Evolutionary conservation across 495 filamentous ascomycete genomes (phyloP), one percentile per base, ranked within the genome.

Genomic region (Mycothermus thermophilus): DNA sequence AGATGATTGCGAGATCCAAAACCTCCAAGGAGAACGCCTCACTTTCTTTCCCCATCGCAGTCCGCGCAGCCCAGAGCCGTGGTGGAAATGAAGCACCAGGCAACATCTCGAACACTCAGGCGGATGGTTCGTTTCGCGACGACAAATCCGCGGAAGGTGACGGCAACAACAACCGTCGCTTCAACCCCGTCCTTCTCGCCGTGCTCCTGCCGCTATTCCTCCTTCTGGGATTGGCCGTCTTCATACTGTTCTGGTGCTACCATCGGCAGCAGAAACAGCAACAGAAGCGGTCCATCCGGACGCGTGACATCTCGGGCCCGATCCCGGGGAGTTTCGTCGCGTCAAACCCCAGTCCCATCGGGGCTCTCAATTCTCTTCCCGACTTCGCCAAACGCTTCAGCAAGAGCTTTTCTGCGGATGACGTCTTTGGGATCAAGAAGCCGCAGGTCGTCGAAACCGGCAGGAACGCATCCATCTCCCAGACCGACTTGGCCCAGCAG

Each of bases 1-100:
- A 57, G 19, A 48, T 83, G 28, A 67, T 52, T 8, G 72, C 69
- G 10, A 61, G 53, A 4, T 52, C 65, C 47, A 59, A 62, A 55
- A 32, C 53, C 46, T 40, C 65, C 20, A 42, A 60, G 35, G 40
- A 40, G 0, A 46, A 50, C 14, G 67, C 68, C 34, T 62, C 60
- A 3, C 52, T 67, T 25, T 48, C 52, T 12, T 62, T 83, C 32
- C 62, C 55, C 0, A 56, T 84, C 8, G 49, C 63, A 12, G 47
- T 81, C 15, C 46, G 56, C 3, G 34, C 42, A 3, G 32, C n/a
- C 11, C 24, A 41, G n/a, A 27, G 30, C 16, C n/a, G n/a, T n/a
- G 43, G 42, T 33, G 32, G 30, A 15, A 38, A 40, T 4, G 34
- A 23, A 6, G 19, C 52, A 30, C 20, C 21, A 1, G 6, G 34